Evolutionary conservation across 2,329 filamentous ascomycete genomes (phyloP), one percentile per base, ranked within the genome.

Genomic region (Reticulascus tulasneorum): DNA sequence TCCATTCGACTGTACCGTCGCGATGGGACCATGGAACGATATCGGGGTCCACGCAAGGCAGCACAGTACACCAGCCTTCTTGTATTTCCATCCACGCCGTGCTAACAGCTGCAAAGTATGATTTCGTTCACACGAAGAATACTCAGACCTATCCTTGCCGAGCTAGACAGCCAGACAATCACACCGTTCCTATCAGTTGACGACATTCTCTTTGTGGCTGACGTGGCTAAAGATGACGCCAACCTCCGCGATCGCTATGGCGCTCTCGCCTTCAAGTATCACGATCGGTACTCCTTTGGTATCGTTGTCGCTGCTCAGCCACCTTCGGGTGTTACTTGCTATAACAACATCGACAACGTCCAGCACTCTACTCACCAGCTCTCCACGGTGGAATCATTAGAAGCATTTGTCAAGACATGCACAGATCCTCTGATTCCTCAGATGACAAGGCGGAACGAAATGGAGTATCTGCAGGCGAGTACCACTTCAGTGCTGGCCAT

Each of bases 251-350:
- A 48, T 6, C 49, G 51, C 6, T 69, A 64, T 38, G 31, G 44
- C 3, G 44, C 45, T 0, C 32, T 64, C 3, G 68, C 69, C 0
- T 25, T 49, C 2, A 47, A 51, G 9, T 64, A 64, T 37, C 47
- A 44, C 2, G 66, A 70, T 46, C 55, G 62, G 6, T 63, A 60
- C 36, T 59, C 64, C 1, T 73, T 74, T 32, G 70, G 58, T 5
- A 34, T 61, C 8, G 15, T 42, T 18, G 20, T 20, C 6, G n/a
- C n/a, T n/a, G n/a, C n/a, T n/a, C n/a, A n/a, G n/a, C n/a, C n/a
- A n/a, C 15, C 29, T 6, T 53, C 18, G 47, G 47, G 12, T 9
- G 37, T 66, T 6, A 49, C 47, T 6, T 72, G 68, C 49, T 60
- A 61, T 47, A 70, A 69, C 40, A 62, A 66, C 29, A 31, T 46